These are phyloP conservation scores for Hemileia vastatrix DNA, from an alignment of 1,284 basidiomycete genomes.

Conservation along the genomic window DNA sequence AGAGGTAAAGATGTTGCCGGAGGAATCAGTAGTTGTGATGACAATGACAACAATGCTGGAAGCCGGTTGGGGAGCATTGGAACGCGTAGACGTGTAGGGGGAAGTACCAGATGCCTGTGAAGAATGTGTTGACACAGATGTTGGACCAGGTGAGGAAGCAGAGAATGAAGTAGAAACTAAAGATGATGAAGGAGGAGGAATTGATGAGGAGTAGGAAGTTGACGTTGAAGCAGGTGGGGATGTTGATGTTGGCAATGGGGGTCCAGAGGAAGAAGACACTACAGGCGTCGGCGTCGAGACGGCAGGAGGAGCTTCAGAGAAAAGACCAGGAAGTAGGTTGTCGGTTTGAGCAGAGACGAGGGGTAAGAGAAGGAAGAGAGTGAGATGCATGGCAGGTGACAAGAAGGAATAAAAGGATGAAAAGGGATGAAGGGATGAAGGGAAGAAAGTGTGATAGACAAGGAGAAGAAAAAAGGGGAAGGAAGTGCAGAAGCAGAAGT, in stretches of 20 bases:
- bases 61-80: conserved; percentile 6
- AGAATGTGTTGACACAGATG: no score
- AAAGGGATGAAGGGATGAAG: neutral
- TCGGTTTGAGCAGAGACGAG: neutral
- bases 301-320: neutral
- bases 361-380: neutral
- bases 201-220: neutral
- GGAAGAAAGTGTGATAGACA: neutral
- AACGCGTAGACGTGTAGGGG: no score
- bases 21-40: conserved; percentile 27
- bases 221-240: neutral
- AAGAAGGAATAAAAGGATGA: neutral
- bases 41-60: conserved; percentile 27
- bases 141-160: no score
- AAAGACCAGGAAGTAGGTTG: no score
- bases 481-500: neutral
- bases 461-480: neutral
- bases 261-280: neutral
- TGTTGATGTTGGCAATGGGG: neutral
- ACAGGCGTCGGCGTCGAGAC: conserved; percentile 3
- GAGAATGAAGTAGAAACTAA: neutral
- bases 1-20: conserved; percentile 22
- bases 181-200: neutral
- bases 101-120: no score
- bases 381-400: neutral